Percentiles rank a stretch among this genome's conserved stretches.
Conservation (phyloP, 73 alveolate species). For the Paramecium pentaurelia region DNA sequence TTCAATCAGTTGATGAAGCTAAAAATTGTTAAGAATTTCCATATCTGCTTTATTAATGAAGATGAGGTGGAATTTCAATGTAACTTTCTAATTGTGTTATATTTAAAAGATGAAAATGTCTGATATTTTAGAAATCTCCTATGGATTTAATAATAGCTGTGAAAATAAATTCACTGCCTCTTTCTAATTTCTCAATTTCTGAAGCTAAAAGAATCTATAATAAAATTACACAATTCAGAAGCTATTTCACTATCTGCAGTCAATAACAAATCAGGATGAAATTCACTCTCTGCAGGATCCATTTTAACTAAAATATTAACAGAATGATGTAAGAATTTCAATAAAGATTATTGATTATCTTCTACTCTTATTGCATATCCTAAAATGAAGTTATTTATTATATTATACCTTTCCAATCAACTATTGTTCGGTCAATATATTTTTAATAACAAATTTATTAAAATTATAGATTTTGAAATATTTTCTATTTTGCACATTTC, state of each 20-base stretch:
- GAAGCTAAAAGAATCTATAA: neutral
- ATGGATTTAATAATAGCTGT: neutral
- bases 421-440: neutral
- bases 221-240: neutral
- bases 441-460: neutral
- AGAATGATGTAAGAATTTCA: conserved; percentile 14
- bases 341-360: conserved; percentile 12
- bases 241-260: conserved; percentile 53
- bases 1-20: neutral
- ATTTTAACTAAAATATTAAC: conserved; percentile 28
- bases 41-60: conserved; percentile 12
- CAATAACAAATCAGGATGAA: conserved; percentile 35
- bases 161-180: conserved; percentile 24
- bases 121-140: neutral
- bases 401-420: neutral
- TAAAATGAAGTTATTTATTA: neutral
- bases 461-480: neutral
- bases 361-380: conserved; percentile 47
- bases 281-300: conserved; percentile 41
- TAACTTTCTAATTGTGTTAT: neutral
- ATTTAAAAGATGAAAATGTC: neutral
- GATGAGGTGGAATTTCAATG: conserved; percentile 35
- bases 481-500: neutral
- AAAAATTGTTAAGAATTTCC: neutral
- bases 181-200: conserved; percentile 17